A percentile compares a stretch with the other conserved stretches of the same genome.
Conservation (phyloP, 1,284 basidiomycete species). For the Rhodotorula sp. region DNA sequence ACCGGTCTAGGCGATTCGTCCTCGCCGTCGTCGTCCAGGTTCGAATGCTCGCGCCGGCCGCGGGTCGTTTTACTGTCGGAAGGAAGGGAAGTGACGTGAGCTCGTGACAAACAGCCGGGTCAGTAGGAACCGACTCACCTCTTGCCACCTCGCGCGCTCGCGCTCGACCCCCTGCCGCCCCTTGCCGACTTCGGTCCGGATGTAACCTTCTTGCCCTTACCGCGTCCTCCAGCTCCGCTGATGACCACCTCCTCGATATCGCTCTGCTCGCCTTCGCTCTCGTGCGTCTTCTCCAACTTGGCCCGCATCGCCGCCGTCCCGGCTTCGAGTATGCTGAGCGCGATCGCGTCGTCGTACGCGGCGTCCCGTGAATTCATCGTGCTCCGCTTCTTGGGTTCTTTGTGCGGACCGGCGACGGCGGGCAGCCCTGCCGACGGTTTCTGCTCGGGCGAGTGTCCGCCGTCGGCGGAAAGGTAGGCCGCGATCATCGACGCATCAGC, state of each 20-base stretch:
- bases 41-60: slow-evolving; percentile 10
- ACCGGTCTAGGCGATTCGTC: background rate
- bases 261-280: slow-evolving; percentile 8
- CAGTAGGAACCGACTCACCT: background rate
- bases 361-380: slow-evolving; percentile 98
- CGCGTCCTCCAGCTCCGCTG: background rate
- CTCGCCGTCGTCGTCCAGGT: slow-evolving; percentile 3
- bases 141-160: slow-evolving; percentile 8
- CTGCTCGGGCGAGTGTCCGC: slow-evolving; percentile 18
- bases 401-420: slow-evolving; percentile 6
- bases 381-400: slow-evolving; percentile 75
- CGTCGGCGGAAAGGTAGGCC: slow-evolving; percentile 25
- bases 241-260: slow-evolving; percentile 3
- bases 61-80: slow-evolving; percentile 1
- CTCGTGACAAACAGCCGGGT: too few relatives aligned
- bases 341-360: slow-evolving; percentile 80
- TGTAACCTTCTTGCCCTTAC: slow-evolving; percentile 1
- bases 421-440: slow-evolving; percentile 15
- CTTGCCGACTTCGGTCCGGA: slow-evolving; percentile 8
- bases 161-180: slow-evolving; percentile 7
- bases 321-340: slow-evolving; percentile 39
- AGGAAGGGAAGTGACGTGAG: background rate
- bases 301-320: slow-evolving; percentile 31
- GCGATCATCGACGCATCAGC: slow-evolving; percentile 34
- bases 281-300: slow-evolving; percentile 26